A percentile compares a stretch with the other conserved stretches of the same genome.
Conservation (phyloP, 441 rosid species). For the Eruca vesicaria region DNA sequence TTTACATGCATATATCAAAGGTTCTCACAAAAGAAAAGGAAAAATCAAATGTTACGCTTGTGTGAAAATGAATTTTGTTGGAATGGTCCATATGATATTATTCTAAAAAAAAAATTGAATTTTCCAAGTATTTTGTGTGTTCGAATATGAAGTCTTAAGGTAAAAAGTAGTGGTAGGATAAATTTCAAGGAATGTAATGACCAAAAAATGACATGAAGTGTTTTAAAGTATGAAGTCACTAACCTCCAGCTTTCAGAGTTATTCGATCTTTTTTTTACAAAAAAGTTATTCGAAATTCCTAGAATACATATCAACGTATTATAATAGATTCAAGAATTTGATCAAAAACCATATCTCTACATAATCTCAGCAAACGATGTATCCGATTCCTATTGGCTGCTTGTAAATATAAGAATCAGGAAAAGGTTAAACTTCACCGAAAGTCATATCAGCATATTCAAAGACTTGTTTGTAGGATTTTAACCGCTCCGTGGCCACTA, state of each 20-base stretch:
- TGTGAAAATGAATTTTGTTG: neutral
- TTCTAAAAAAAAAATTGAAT: neutral
- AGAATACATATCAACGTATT: conserved; percentile 3
- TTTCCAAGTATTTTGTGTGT: neutral
- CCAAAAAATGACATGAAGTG: neutral
- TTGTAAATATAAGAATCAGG: conserved; percentile 10
- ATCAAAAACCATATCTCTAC: conserved; percentile 27
- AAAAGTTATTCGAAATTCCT: conserved; percentile 20
- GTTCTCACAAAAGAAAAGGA: neutral
- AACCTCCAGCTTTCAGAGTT: neutral
- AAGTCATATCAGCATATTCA: conserved; percentile 21
- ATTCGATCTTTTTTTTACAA: neutral
- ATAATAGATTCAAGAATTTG: conserved; percentile 14
- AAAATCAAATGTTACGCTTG: neutral
- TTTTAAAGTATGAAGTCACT: neutral
- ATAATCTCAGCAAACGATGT: conserved; percentile 9
- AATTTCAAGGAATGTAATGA: neutral
- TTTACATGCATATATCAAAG: neutral
- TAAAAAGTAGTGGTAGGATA: neutral
- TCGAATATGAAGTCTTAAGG: neutral
- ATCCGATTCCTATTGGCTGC: conserved; percentile 18
- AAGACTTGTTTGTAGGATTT: neutral
- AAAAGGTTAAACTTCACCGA: conserved; percentile 12
- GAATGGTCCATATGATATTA: neutral
- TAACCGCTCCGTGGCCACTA: neutral